These are phyloP conservation scores for Mrakia blollopis DNA, from an alignment of 768 basidiomycete species.

Conservation along the genomic window DNA sequence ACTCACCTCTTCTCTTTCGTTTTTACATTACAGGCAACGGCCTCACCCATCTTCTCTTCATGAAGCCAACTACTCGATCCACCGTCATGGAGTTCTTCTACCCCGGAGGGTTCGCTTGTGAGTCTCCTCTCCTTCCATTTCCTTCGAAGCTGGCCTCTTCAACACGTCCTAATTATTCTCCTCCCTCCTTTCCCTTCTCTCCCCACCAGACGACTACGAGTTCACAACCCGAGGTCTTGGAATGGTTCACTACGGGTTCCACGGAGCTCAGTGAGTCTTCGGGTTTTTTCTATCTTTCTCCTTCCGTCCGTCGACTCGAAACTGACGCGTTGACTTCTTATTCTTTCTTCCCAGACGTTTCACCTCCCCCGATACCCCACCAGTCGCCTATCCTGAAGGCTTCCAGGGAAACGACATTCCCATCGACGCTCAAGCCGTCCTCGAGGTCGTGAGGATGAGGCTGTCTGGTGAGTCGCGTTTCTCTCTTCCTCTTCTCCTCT, in stretches of 20 bases:
- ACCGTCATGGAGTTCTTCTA: conserved; percentile 92
- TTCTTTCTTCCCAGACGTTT: conserved; percentile 51
- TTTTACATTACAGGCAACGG: conserved; percentile 65
- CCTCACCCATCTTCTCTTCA: conserved; percentile 81
- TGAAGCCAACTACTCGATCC: conserved; percentile 73
- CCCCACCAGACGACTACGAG: background rate
- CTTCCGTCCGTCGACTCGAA: background rate
- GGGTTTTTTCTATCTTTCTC: background rate
- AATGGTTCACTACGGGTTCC: conserved; percentile 75
- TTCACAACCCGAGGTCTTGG: conserved; percentile 46
- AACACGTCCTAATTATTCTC: conserved; percentile 52
- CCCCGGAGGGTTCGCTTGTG: conserved; percentile 66
- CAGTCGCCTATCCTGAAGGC: conserved; percentile 70
- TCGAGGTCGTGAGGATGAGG: conserved; percentile 19
- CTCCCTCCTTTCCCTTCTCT: background rate
- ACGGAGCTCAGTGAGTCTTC: conserved; percentile 60
- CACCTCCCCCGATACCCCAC: conserved; percentile 66
- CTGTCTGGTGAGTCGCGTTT: conserved; percentile 10
- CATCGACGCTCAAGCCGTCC: conserved; percentile 63
- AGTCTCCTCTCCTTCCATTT: background rate
- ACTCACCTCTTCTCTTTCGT: background rate
- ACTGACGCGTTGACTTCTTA: background rate
- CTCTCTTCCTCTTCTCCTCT: background rate
- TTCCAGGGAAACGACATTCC: conserved; percentile 89
- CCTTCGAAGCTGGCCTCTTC: background rate